These are phyloP conservation scores for Fermentozyma sake DNA, from an alignment of 1,139 yeast species.

Conservation along the genomic window DNA sequence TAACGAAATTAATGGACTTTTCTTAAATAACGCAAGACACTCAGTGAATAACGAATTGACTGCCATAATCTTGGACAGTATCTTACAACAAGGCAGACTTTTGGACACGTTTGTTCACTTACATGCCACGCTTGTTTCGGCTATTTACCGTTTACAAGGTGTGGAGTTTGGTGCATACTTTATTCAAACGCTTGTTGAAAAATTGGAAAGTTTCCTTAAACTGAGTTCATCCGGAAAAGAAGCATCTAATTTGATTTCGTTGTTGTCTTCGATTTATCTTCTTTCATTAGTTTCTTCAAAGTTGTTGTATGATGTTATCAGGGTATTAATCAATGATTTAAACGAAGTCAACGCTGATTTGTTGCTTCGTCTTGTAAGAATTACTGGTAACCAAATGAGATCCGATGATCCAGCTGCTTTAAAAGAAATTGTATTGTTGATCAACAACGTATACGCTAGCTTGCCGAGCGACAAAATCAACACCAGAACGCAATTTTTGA, in stretches of 20 bases:
- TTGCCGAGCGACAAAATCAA: conserved; percentile 28
- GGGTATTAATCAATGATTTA: conserved; percentile 50
- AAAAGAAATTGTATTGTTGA: conserved; percentile 69
- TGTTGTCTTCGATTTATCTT: conserved; percentile 72
- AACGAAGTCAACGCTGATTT: conserved; percentile 75
- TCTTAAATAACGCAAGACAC: conserved; percentile 67
- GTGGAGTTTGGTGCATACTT: conserved; percentile 88
- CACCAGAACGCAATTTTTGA: conserved; percentile 74
- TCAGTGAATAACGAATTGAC: conserved; percentile 69
- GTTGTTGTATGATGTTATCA: conserved; percentile 73
- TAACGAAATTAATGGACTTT: conserved; percentile 61
- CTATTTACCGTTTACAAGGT: conserved; percentile 76
- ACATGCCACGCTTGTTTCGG: conserved; percentile 74
- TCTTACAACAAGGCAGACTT: conserved; percentile 59
- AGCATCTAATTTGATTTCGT: conserved; percentile 64
- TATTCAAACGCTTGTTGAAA: conserved; percentile 73
- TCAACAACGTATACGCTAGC: conserved; percentile 27
- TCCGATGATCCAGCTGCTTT: conserved; percentile 86
- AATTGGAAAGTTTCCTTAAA: conserved; percentile 39
- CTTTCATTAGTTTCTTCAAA: conserved; percentile 72
- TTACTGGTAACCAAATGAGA: conserved; percentile 81
- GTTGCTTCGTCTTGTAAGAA: conserved; percentile 63
- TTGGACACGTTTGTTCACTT: conserved; percentile 76
- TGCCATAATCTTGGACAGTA: conserved; percentile 57
- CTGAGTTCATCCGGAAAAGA: conserved; percentile 41